Base-by-base conservation (phyloP, 1,284 basidiomycete genomes). In the Fomes fomentarius region DNA sequence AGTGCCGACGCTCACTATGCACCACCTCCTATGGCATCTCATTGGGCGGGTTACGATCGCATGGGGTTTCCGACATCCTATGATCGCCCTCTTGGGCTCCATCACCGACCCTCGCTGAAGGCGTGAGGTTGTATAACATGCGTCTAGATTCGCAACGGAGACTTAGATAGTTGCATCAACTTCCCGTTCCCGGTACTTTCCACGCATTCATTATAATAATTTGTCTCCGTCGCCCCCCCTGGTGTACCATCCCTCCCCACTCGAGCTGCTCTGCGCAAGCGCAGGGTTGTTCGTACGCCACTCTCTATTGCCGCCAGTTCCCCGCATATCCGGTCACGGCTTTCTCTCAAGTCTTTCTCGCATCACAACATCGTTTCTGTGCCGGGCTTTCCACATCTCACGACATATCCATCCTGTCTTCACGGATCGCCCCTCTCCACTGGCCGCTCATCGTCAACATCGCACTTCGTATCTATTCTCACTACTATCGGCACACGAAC, bases 341-440 rank as follows among this genome's bases (percentile, higher is more conserved):
- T 41, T 62, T 57, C 57, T 51, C 46, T 57, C 61, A 57, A 60
- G 64, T 65, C 62, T 66, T n/a, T n/a, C 51, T 48, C 49, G 39
- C 61, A 59, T 51, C 45, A 60, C 55, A 47, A 54, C 62, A 59
- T 56, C 48, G 47, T 62, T 58, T 61, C 54, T 53, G 56, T 45
- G 53, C 52, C 61, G 71, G 69, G 71, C 69, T 69, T 71, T 70
- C 70, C 70, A 60, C 62, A 67, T 73, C 71, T 58, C 54, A 68
- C 73, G 82, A 83, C 82, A 80, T 84, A 83, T 84, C 78, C 81
- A 82, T 83, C 80, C 81, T 76, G 82, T 84, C 80, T 72, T 56
- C 61, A 60, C 68, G 71, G 67, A 65, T 66, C 59, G 62, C 61
- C 64, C 57, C 50, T 52, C 54, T 53, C 52, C 57, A 52, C 40